These are phyloP conservation scores for Westerdykella ornata DNA, from an alignment of 2,329 filamentous ascomycete genomes.

Conservation along the genomic window DNA sequence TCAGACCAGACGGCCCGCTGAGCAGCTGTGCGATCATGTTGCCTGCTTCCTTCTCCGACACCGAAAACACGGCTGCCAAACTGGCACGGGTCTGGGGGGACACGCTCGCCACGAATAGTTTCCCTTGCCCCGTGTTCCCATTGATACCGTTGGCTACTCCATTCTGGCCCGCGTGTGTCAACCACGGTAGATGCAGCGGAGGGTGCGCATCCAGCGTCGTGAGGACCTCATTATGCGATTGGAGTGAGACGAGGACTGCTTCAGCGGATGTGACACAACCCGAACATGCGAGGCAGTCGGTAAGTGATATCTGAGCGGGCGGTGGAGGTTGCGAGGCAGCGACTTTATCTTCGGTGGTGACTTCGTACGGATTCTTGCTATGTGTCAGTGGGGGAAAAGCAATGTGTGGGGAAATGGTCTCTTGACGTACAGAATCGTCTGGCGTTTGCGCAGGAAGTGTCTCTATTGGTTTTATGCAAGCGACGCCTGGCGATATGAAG, in stretches of 20 bases:
- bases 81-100: constrained; percentile 87
- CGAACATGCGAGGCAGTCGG: constrained; percentile 94
- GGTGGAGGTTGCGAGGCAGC: constrained; percentile 50
- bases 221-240: constrained; percentile 89
- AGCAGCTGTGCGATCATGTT: constrained; percentile 79
- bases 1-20: constrained; percentile 61
- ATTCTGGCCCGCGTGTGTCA: constrained; percentile 13
- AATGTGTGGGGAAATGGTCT: constrained; percentile 6
- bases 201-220: constrained; percentile 63
- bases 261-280: constrained; percentile 97
- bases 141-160: constrained; percentile 18
- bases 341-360: constrained; percentile 83
- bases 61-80: constrained; percentile 73
- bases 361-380: constrained; percentile 63
- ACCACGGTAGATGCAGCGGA: constrained; percentile 37
- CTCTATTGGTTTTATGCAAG: constrained; percentile 96
- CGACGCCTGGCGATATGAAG: constrained; percentile 95
- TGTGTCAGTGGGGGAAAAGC: constrained; percentile 21
- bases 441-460: constrained; percentile 62
- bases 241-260: constrained; percentile 89
- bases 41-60: constrained; percentile 67
- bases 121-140: constrained; percentile 45
- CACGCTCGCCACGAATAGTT: constrained; percentile 83
- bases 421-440: constrained; percentile 39
- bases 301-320: constrained; percentile 88